These are phyloP conservation scores for Populus tremula DNA, from an alignment of 345 rosid species.

Conservation along the genomic window DNA sequence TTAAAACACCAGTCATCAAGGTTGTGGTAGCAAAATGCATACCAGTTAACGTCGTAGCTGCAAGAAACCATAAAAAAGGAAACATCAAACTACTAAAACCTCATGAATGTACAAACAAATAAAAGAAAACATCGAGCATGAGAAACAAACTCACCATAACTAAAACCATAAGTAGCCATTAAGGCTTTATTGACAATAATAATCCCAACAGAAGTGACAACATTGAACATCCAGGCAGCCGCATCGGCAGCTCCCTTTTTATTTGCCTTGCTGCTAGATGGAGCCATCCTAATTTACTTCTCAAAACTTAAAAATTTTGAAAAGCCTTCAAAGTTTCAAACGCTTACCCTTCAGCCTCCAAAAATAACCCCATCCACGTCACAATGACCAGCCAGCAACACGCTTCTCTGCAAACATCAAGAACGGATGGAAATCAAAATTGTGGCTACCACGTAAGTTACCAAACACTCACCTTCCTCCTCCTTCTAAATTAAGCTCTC, in stretches of 20 bases:
- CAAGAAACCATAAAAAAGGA: slow-evolving; percentile 16
- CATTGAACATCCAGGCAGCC: slow-evolving; percentile 94
- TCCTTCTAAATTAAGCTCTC: too few species aligned
- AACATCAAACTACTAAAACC: not conserved
- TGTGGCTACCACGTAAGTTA: not conserved
- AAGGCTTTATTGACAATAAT: slow-evolving; percentile 88
- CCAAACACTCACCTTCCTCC: not conserved
- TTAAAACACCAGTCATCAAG: slow-evolving; percentile 59
- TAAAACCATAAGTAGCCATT: slow-evolving; percentile 86
- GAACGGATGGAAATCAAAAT: not conserved
- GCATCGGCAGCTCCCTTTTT: slow-evolving; percentile 69
- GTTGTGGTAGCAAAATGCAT: slow-evolving; percentile 96
- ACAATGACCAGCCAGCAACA: not conserved
- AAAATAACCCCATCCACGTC: not conserved
- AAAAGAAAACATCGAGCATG: not conserved
- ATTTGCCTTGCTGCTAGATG: slow-evolving; percentile 68
- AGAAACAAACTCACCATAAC: slow-evolving; percentile 51
- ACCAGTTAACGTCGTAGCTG: slow-evolving; percentile 98
- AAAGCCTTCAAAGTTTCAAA: too few species aligned
- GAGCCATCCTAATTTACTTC: slow-evolving; percentile 39
- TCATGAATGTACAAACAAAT: not conserved
- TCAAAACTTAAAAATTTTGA: not conserved
- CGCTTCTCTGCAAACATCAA: not conserved
- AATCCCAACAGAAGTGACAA: slow-evolving; percentile 92
- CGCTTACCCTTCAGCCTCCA: not conserved